Conservation (phyloP, 2,329 filamentous ascomycete species). For the Calonectria multiphialidica region DNA sequence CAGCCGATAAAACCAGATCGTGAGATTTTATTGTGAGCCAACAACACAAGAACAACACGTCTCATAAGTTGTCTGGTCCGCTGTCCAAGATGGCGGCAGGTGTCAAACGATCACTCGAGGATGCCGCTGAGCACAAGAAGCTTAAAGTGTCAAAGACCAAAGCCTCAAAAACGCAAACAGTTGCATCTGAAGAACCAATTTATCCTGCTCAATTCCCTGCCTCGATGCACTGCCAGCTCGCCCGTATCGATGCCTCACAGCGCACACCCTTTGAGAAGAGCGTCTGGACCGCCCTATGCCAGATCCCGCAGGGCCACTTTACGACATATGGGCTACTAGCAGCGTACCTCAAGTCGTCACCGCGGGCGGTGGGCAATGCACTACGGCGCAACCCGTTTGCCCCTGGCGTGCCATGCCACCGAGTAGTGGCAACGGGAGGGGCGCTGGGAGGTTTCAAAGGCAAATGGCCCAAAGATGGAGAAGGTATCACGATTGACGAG, state of each 20-base stretch:
- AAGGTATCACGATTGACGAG: slow-evolving; percentile 72
- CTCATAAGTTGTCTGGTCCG: neutral
- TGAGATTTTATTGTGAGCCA: neutral
- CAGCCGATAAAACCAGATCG: neutral
- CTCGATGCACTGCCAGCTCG: slow-evolving; percentile 54
- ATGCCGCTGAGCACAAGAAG: slow-evolving; percentile 23
- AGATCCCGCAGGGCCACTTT: slow-evolving; percentile 80
- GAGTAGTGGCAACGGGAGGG: slow-evolving; percentile 81
- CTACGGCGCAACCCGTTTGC: slow-evolving; percentile 86
- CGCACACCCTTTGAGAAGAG: slow-evolving; percentile 69
- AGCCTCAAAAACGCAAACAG: slow-evolving; percentile 3
- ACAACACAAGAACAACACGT: too few species aligned
- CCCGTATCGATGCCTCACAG: slow-evolving; percentile 57
- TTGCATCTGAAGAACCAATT: neutral
- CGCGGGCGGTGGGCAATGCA: slow-evolving; percentile 82
- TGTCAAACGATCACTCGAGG: slow-evolving; percentile 36
- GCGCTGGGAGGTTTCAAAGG: slow-evolving; percentile 80
- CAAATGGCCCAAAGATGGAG: slow-evolving; percentile 70
- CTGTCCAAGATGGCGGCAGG: slow-evolving; percentile 25
- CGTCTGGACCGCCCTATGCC: slow-evolving; percentile 79
- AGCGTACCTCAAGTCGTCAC: slow-evolving; percentile 75
- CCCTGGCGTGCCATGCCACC: slow-evolving; percentile 84
- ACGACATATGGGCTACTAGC: slow-evolving; percentile 84
- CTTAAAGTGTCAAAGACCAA: slow-evolving; percentile 29
- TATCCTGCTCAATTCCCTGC: slow-evolving; percentile 17